These are phyloP conservation scores for Casuarina cunninghamiana DNA, from an alignment of 306 rosid species.

Conservation along the genomic window DNA sequence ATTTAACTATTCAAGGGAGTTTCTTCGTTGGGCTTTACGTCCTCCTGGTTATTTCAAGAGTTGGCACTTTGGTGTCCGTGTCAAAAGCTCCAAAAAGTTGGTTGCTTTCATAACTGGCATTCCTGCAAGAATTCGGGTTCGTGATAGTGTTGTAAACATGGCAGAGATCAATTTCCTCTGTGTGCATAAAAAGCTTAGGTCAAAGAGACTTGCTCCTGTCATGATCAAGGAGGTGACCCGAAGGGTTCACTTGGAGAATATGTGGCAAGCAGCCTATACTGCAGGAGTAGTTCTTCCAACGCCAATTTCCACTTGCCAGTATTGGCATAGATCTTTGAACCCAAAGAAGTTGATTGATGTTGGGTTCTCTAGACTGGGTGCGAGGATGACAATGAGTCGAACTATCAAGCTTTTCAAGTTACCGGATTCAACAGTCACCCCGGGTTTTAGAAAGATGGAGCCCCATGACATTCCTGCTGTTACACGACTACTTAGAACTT, in stretches of 20 bases:
- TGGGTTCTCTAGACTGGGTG: constrained; percentile 96
- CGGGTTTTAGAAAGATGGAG: constrained; percentile 93
- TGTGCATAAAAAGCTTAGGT: constrained; percentile 93
- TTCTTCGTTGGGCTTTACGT: constrained; percentile 88
- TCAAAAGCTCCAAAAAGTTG: constrained; percentile 78
- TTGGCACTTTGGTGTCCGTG: constrained; percentile 98
- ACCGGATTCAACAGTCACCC: constrained; percentile 72
- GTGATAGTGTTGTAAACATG: constrained; percentile 70
- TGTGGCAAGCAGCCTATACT: constrained; percentile 95
- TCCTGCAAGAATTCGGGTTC: constrained; percentile 86
- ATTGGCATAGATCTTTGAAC: constrained; percentile 94
- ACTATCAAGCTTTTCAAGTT: constrained; percentile 91
- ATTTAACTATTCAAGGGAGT: constrained; percentile 87
- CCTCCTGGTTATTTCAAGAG: constrained; percentile 82
- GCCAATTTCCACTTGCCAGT: constrained; percentile 87
- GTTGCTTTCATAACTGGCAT: constrained; percentile 89
- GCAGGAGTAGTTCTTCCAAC: constrained; percentile 97
- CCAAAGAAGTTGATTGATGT: constrained; percentile 97
- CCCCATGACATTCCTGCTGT: constrained; percentile 87
- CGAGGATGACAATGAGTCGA: constrained; percentile 96
- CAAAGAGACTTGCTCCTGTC: constrained; percentile 96
- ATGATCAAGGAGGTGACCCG: constrained; percentile 99
- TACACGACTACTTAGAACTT: constrained; percentile 73
- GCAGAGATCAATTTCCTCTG: constrained; percentile 93
- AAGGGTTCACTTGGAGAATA: constrained; percentile 94